Evolutionary conservation across 805 yeast species (phyloP).

Genomic region (Diddensiella caesifluorescens): DNA sequence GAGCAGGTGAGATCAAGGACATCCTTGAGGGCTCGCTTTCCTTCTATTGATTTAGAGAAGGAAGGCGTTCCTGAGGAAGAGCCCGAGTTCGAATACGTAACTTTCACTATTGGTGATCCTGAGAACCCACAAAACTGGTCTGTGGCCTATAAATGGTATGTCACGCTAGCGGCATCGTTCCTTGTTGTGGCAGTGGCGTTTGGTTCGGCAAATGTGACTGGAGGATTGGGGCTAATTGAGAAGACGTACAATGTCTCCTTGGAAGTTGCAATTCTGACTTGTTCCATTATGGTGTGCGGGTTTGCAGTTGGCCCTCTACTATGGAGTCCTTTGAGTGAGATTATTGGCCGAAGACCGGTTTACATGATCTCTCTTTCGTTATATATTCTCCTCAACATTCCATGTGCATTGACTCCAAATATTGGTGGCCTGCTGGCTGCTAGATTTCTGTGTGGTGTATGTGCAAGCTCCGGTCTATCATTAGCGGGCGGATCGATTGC

Average conservation of each 20-base stretch:
- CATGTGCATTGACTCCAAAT: slow-evolving; percentile 79
- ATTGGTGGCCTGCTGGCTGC: slow-evolving; percentile 76
- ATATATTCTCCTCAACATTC: slow-evolving; percentile 75
- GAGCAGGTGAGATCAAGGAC: slow-evolving; percentile 47
- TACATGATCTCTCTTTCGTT: slow-evolving; percentile 70
- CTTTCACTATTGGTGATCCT: slow-evolving; percentile 73
- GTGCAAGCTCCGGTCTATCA: slow-evolving; percentile 75
- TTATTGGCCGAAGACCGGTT: slow-evolving; percentile 79
- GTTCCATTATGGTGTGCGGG: slow-evolving; percentile 85
- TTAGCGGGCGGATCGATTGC: slow-evolving; percentile 89
- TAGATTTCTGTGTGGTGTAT: slow-evolving; percentile 84
- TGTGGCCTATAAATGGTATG: slow-evolving; percentile 30
- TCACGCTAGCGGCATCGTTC: slow-evolving; percentile 62
- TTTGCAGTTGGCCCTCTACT: slow-evolving; percentile 80
- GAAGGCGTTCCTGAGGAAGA: slow-evolving; percentile 40
- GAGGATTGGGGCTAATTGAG: slow-evolving; percentile 66
- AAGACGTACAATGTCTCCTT: slow-evolving; percentile 62
- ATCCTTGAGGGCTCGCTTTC: slow-evolving; percentile 1
- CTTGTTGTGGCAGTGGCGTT: slow-evolving; percentile 87
- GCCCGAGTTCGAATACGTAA: slow-evolving; percentile 59
- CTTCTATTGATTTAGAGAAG: slow-evolving; percentile 24
- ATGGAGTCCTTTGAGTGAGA: slow-evolving; percentile 87
- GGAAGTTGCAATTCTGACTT: slow-evolving; percentile 75
- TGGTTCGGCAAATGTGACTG: slow-evolving; percentile 87
- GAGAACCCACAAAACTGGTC: slow-evolving; percentile 90